These are phyloP conservation scores for Ceratobasidium sp. DNA, from an alignment of 1,284 basidiomycete genomes.

Conservation along the genomic window DNA sequence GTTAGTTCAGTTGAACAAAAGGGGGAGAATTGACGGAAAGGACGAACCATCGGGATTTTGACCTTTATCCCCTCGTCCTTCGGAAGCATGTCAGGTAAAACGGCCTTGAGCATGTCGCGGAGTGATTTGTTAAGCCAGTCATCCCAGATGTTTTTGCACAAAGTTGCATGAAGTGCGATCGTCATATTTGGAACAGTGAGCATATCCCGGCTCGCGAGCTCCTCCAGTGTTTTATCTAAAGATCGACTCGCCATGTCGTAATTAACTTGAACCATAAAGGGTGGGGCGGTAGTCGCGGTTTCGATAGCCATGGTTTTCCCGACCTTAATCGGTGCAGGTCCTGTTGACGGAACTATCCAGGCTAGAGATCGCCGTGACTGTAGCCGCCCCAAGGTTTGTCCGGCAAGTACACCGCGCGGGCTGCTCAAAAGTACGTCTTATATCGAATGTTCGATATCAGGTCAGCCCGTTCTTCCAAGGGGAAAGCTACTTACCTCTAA, in stretches of 20 bases:
- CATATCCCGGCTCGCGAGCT: neutral
- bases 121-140: conserved; percentile 14
- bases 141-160: conserved; percentile 26
- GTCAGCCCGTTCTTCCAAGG: no score
- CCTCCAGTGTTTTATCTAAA: neutral
- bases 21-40: no score
- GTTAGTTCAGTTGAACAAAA: neutral
- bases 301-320: neutral
- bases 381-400: neutral
- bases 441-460: neutral
- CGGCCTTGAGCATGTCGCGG: neutral
- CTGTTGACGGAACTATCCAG: no score
- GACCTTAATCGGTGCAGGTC: neutral
- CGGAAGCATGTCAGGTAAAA: neutral
- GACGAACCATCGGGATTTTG: neutral
- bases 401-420: neutral
- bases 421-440: conserved; percentile 12
- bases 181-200: neutral
- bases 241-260: conserved; percentile 16
- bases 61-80: neutral
- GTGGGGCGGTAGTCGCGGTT: neutral
- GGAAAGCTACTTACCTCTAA: neutral
- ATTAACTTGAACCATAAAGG: neutral
- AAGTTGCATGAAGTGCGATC: conserved; percentile 7
- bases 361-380: no score